Percentiles rank a stretch among this genome's conserved stretches.
phyloP scores from a whole-genome alignment of 768 basidiomycete species.

The Mycena galericulata region DNA sequence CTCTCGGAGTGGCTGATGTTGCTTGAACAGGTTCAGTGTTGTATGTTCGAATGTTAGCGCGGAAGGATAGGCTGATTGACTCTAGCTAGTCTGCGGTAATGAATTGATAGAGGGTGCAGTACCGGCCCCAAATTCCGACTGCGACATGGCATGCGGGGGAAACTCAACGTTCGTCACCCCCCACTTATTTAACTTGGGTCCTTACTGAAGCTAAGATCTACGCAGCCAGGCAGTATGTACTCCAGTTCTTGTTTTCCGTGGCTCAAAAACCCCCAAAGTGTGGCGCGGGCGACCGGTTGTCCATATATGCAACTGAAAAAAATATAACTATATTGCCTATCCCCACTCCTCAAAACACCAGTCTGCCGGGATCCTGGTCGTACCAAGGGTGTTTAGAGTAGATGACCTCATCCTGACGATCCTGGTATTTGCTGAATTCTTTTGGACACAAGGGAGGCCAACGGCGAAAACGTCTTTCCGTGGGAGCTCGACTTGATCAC shows the following conservation, averaged over 20 bases:
- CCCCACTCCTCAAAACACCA: conserved; percentile 65
- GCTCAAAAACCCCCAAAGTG: too few relatives aligned
- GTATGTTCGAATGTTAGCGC: conserved; percentile 38
- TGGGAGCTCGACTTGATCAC: conserved; percentile 68
- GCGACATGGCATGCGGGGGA: conserved; percentile 82
- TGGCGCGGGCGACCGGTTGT: conserved; percentile 79
- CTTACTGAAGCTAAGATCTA: conserved; percentile 13
- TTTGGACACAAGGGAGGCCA: conserved; percentile 57
- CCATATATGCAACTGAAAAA: conserved; percentile 68
- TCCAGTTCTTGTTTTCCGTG: conserved; percentile 32
- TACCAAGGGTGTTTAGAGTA: conserved; percentile 79
- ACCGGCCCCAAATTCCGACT: conserved; percentile 59
- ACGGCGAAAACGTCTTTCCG: conserved; percentile 62
- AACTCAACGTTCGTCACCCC: conserved; percentile 63
- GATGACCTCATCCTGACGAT: background rate
- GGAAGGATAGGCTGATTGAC: background rate
- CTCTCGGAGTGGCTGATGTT: background rate
- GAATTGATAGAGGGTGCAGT: conserved; percentile 72
- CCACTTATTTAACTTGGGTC: background rate
- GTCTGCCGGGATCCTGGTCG: conserved; percentile 71
- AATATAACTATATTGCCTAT: conserved; percentile 67
- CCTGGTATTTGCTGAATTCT: background rate
- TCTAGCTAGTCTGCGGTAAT: conserved; percentile 74
- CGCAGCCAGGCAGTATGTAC: conserved; percentile 48
- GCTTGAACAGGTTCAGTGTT: conserved; percentile 49